Conservation (phyloP, 148 eudicot genomes). For the Persicaria tinctoria region DNA sequence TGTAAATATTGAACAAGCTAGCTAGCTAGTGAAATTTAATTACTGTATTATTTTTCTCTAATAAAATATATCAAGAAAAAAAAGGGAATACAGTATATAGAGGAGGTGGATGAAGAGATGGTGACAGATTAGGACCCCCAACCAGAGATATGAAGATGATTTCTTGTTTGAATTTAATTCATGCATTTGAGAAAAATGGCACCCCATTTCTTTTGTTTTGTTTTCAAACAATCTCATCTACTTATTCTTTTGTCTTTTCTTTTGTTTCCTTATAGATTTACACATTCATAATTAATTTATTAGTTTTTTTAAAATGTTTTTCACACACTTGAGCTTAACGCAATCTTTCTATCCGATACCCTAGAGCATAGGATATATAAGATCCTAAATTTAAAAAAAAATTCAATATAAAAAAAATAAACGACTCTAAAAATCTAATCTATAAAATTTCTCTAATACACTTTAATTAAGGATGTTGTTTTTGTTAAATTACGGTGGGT, state of each 20-base stretch:
- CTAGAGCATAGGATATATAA: no score
- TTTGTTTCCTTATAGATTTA: not conserved
- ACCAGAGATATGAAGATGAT: not conserved
- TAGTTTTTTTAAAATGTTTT: no score
- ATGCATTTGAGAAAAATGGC: not conserved
- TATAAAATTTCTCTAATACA: no score
- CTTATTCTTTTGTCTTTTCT: not conserved
- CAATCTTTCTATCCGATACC: no score
- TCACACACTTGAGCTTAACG: no score
- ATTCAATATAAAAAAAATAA: no score
- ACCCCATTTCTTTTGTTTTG: constrained; percentile 1
- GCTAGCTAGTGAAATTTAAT: not conserved
- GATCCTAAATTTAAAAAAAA: no score
- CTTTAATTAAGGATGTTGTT: no score
- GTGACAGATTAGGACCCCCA: not conserved
- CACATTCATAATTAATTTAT: no score
- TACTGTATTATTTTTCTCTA: no score
- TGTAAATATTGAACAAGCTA: not conserved
- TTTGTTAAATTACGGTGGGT: no score
- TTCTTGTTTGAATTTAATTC: not conserved
- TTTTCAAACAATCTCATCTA: not conserved
- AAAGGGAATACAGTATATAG: not conserved
- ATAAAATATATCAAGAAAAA: not conserved
- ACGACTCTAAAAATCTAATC: no score
- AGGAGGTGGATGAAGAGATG: not conserved